Conservation (phyloP, 805 yeast genomes). For the Helenozyma baotianmanensis region DNA sequence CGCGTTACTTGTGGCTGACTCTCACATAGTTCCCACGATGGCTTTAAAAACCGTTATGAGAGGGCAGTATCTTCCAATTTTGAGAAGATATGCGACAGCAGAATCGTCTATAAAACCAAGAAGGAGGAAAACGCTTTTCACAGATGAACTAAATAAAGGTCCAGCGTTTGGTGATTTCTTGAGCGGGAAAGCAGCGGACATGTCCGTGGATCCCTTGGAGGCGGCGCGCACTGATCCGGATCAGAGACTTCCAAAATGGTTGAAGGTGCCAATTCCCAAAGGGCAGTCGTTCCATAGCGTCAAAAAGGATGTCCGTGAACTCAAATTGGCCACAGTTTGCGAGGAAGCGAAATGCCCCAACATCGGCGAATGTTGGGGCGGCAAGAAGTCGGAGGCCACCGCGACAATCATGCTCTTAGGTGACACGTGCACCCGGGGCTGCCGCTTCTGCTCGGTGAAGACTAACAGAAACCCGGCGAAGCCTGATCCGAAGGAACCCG, state of each 20-base stretch:
- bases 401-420: slow-evolving; percentile 98
- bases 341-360: slow-evolving; percentile 99
- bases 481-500: slow-evolving; percentile 95
- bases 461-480: slow-evolving; percentile 83
- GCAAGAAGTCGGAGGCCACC: slow-evolving; percentile 87
- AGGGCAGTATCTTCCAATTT: no score
- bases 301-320: slow-evolving; percentile 81
- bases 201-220: slow-evolving; percentile 70
- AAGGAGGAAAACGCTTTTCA: slow-evolving; percentile 55
- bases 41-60: no score
- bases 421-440: slow-evolving; percentile 99
- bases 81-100: slow-evolving; percentile 7
- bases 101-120: slow-evolving; percentile 22
- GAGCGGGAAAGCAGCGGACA: slow-evolving; percentile 69
- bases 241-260: slow-evolving; percentile 84
- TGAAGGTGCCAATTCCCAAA: slow-evolving; percentile 94
- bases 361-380: slow-evolving; percentile 99
- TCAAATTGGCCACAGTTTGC: slow-evolving; percentile 91
- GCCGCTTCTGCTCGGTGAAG: slow-evolving; percentile 95
- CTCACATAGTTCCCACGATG: no score
- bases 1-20: no score
- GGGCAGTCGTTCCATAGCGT: slow-evolving; percentile 79
- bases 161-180: slow-evolving; percentile 93
- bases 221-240: slow-evolving; percentile 64
- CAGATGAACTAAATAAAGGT: slow-evolving; percentile 71